Evolutionary conservation across 192 early-diverging fungal genomes (phyloP), one percentile per base, ranked within the genome.

Genomic region (Helicostylum pulchrum): DNA sequence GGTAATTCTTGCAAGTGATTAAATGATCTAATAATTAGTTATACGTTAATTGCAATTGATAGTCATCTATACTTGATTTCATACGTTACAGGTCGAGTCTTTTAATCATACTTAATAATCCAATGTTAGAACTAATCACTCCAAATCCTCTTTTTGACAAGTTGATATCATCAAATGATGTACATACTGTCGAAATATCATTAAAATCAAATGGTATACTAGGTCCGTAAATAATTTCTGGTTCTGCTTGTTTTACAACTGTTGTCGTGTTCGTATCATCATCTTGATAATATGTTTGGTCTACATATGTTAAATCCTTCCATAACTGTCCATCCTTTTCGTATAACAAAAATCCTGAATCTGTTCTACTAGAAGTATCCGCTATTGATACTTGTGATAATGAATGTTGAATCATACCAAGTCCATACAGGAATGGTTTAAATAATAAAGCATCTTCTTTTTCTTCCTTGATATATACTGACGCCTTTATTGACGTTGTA

Each of bases 1-100:
- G 93, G 93, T 62, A 94, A 81, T 31, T 68, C 62, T 15, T 73
- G 71, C 12, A 94, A 69, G 44, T 80, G 70, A 65, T 94, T 94
- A 76, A 84, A 87, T 69, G 88, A 92, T 64, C 90, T 92, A 61
- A 3, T 26, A 47, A 14, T n/a, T n/a, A n/a, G n/a, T n/a, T n/a
- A n/a, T n/a, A n/a, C n/a, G n/a, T n/a, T n/a, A n/a, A n/a, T n/a
- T n/a, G n/a, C n/a, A n/a, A n/a, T 31, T 26, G 20, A 48, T 47
- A 48, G 12, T n/a, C 4, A 49, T 14, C 23, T 48, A 36, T 17
- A 47, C 9, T 48, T 62, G 9, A 39, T 39, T 39, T 39, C 36
- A 39, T 39, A 39, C 46, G 46, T 62, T 51, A 62, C 61, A 62
- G 34, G 36, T 62, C 61, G 30, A 62, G 48, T 36, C n/a, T 62